phyloP scores from a whole-genome alignment of 495 filamentous ascomycete genomes.

The Penicillium arizonense region DNA sequence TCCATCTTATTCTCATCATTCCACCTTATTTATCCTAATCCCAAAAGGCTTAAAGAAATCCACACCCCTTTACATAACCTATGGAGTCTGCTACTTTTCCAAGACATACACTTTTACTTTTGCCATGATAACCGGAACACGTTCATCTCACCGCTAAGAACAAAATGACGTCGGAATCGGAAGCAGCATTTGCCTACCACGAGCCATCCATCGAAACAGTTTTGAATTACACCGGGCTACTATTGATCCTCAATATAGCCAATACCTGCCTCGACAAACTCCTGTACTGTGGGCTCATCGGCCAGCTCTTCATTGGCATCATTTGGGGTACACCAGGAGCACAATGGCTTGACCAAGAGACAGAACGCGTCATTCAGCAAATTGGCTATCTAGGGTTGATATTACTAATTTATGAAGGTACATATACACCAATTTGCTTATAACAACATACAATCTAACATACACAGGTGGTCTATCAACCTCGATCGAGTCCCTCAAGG shows the following conservation, averaged over 20 bases:
- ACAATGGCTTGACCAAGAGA: slow-evolving; percentile 46
- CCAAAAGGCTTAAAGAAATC: no score
- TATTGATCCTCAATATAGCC: slow-evolving; percentile 61
- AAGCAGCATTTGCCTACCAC: slow-evolving; percentile 51
- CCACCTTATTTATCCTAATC: no score
- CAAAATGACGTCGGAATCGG: neutral
- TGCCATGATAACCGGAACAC: neutral
- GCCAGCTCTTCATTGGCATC: slow-evolving; percentile 71
- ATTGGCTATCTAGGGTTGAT: slow-evolving; percentile 78
- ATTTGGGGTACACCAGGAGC: slow-evolving; percentile 64
- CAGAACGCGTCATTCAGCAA: slow-evolving; percentile 59
- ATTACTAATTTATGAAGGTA: slow-evolving; percentile 71
- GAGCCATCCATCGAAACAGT: slow-evolving; percentile 59
- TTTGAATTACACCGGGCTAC: slow-evolving; percentile 61
- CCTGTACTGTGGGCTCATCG: slow-evolving; percentile 70
- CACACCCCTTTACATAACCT: no score
- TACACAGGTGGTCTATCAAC: slow-evolving; percentile 64
- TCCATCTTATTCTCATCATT: no score
- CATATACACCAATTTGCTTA: neutral
- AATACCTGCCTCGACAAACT: slow-evolving; percentile 58
- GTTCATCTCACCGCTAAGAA: no score
- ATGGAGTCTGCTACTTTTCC: neutral
- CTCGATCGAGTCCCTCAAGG: slow-evolving; percentile 53
- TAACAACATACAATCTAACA: neutral
- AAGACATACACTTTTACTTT: neutral